Base-by-base conservation (phyloP, 148 eudicot genomes). In the Diospyros lotus region DNA sequence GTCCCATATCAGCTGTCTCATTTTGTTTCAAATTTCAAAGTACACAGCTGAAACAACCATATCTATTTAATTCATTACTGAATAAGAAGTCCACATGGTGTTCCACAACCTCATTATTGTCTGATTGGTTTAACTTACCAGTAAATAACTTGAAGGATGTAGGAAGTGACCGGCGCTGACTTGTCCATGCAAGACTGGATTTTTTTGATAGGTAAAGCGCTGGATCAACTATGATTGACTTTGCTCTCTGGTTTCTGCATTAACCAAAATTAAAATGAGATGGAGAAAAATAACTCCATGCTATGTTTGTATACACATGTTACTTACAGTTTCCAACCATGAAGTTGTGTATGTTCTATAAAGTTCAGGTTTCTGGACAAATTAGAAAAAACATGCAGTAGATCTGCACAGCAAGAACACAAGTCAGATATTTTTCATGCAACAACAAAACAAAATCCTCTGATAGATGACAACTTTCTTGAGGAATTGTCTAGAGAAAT, bases 251-350 rank as follows among this genome's bases (percentile, higher is more conserved):
- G 80, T 88, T 91, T 85, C 99, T 96, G 86, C 77, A 82, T 4
- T 48, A 48, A 48, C n/a, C 14, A 28, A 65, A 15, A 58, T 17
- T 28, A 71, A n/a, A 41, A 45, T 64, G 54, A 64, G 28, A 10
- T 15, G 41, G 60, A 55, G 15, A 43, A 55, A 50, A 74, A 43
- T 9, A 58, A 75, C n/a, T 18, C 7, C 54, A 52, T 28, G 28
- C 59, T 60, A 44, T 14, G 68, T 14, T 43, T 17, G 71, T 43
- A 42, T n/a, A 18, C 58, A 53, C 39, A 52, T n/a, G 18, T 40
- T 69, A 88, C 97, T 82, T 85, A 92, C 97, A 92, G 78, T 84
- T 95, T 95, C 97, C 99, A 95, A 62, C 99, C 99, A 66, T 74
- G 75, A 43, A 88, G 84, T 80, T 81, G 86, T 79, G 87, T 75